phyloP scores from a whole-genome alignment of 2,329 filamentous ascomycete species.

The Penicillium sp. region DNA sequence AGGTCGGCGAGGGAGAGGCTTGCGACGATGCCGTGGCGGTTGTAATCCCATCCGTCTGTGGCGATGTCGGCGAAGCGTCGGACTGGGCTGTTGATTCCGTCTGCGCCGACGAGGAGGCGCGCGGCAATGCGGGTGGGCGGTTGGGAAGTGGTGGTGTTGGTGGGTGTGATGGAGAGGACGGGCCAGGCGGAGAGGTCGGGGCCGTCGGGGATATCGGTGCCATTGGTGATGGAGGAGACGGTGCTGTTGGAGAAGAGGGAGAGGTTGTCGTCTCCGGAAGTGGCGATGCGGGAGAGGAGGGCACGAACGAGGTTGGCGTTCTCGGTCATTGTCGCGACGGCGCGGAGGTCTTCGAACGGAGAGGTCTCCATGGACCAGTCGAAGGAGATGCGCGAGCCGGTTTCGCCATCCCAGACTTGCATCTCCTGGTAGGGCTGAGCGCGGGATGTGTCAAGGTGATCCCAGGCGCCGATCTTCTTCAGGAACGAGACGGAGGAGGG shows the following conservation, averaged over 20 bases:
- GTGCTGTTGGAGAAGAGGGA: constrained; percentile 66
- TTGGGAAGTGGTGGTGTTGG: too few relatives aligned
- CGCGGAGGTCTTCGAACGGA: constrained; percentile 44
- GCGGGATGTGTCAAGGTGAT: constrained; percentile 60
- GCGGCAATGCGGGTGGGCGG: constrained; percentile 57
- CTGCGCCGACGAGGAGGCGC: constrained; percentile 79
- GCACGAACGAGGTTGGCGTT: constrained; percentile 80
- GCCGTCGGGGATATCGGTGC: constrained; percentile 52
- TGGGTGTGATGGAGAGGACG: constrained; percentile 62
- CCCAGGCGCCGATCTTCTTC: constrained; percentile 74
- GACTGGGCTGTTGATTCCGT: constrained; percentile 90
- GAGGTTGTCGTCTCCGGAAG: constrained; percentile 53
- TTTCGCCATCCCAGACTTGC: constrained; percentile 96
- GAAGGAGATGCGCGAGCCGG: constrained; percentile 79
- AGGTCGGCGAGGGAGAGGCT: constrained; percentile 61
- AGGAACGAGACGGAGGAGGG: constrained; percentile 78
- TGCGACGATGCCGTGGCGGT: constrained; percentile 80
- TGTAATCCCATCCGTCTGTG: constrained; percentile 86
- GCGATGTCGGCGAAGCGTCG: constrained; percentile 78
- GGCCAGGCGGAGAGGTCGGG: constrained; percentile 82
- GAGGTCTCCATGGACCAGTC: constrained; percentile 54
- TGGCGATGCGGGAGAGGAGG: constrained; percentile 61
- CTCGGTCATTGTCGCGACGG: constrained; percentile 93
- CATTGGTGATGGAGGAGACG: constrained; percentile 71
- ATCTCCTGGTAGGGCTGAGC: constrained; percentile 88